A percentile compares a stretch with the other conserved stretches of the same genome.
Evolutionary conservation across 1,284 basidiomycete genomes (phyloP).

Genomic region (Prillingera fragicola): DNA sequence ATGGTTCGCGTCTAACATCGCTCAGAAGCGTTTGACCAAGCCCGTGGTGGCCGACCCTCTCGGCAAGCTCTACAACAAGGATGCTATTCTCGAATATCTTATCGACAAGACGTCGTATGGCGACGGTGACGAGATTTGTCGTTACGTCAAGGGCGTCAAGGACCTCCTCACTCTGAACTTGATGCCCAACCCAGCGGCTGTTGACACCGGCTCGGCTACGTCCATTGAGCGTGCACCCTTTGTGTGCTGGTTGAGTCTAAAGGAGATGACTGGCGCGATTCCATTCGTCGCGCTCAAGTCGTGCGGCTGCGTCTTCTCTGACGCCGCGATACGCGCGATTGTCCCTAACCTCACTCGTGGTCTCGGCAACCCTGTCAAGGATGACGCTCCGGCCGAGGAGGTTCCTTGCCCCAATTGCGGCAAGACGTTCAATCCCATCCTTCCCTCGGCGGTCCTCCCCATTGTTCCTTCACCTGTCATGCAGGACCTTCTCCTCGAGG

Average conservation of each 20-base stretch:
- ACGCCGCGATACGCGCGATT: conserved; percentile 35
- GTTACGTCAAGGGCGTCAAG: conserved; percentile 81
- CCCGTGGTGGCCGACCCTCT: conserved; percentile 83
- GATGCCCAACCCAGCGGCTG: conserved; percentile 59
- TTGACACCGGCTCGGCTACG: conserved; percentile 33
- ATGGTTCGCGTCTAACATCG: neutral
- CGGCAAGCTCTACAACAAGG: conserved; percentile 91
- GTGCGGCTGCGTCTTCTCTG: conserved; percentile 67
- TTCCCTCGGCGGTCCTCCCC: conserved; percentile 24
- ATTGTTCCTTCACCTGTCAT: conserved; percentile 40
- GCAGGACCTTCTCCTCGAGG: conserved; percentile 40
- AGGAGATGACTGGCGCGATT: conserved; percentile 86
- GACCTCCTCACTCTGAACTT: conserved; percentile 78
- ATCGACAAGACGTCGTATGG: conserved; percentile 69
- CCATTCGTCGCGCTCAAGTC: conserved; percentile 79
- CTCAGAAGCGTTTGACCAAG: conserved; percentile 68
- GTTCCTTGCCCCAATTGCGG: conserved; percentile 46
- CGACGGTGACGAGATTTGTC: conserved; percentile 76
- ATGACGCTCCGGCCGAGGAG: conserved; percentile 7
- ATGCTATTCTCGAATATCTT: conserved; percentile 78
- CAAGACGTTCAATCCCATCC: conserved; percentile 36
- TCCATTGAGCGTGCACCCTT: conserved; percentile 59
- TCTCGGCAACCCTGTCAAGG: conserved; percentile 12
- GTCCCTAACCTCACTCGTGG: conserved; percentile 35
- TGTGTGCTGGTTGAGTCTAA: conserved; percentile 79